Evolutionary conservation across 1,139 yeast species (phyloP).

Genomic region (Arxiozyma telluris): DNA sequence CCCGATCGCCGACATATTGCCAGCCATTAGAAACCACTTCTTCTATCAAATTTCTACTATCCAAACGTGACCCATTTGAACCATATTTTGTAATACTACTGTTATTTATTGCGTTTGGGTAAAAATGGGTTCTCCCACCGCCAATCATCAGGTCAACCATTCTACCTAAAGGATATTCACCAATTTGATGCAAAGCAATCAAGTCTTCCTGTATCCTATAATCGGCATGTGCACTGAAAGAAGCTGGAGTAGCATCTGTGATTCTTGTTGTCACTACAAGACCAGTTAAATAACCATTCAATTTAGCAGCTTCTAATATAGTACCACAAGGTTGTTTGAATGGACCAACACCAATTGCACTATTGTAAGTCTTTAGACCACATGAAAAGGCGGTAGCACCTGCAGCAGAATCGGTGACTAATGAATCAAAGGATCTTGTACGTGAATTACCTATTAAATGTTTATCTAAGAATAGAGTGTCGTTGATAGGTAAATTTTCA

Average conservation of each 20-base stretch:
- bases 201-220: conserved; percentile 66
- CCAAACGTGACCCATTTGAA: conserved; percentile 58
- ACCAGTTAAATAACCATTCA: conserved; percentile 70
- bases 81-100: conserved; percentile 27
- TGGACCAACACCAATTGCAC: conserved; percentile 71
- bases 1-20: conserved; percentile 53
- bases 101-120: conserved; percentile 32
- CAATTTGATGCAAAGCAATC: conserved; percentile 80
- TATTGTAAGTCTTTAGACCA: conserved; percentile 69
- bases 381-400: conserved; percentile 90
- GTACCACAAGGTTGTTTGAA: conserved; percentile 66
- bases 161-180: conserved; percentile 66
- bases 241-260: conserved; percentile 86
- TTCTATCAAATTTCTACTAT: conserved; percentile 51
- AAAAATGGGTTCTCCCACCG: conserved; percentile 78
- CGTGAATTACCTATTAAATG: conserved; percentile 69
- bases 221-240: conserved; percentile 70
- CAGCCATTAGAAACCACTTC: conserved; percentile 46
- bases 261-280: conserved; percentile 79
- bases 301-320: conserved; percentile 70
- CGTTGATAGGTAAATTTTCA: conserved; percentile 43
- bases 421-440: conserved; percentile 61
- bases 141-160: conserved; percentile 78
- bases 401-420: conserved; percentile 86
- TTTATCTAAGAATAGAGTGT: conserved; percentile 51